Percentiles rank a stretch among this genome's conserved stretches.
These are phyloP conservation scores for Teratosphaeria viscida DNA, from an alignment of 2,329 filamentous ascomycete species.

Conservation along the genomic window DNA sequence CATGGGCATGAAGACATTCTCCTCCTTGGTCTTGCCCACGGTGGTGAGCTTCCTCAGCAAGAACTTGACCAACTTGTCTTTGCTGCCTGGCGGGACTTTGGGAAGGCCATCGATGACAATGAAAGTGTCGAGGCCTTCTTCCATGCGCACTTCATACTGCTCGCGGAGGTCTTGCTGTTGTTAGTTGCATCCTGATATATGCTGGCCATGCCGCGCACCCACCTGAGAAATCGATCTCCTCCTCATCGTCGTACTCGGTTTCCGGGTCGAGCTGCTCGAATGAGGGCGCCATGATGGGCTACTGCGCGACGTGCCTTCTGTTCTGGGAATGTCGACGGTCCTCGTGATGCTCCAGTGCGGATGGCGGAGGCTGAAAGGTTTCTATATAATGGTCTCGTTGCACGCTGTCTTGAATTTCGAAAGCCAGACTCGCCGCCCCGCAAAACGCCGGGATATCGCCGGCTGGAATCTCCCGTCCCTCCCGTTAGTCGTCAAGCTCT, in stretches of 20 bases:
- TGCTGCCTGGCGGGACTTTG: conserved; percentile 77
- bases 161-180: conserved; percentile 63
- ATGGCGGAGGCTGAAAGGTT: neutral
- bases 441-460: neutral
- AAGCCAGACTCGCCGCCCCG: neutral
- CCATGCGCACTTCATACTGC: conserved; percentile 89
- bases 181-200: conserved; percentile 2
- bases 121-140: conserved; percentile 92
- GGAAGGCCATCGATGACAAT: conserved; percentile 93
- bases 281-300: conserved; percentile 71
- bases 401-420: neutral
- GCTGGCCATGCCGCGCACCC: conserved; percentile 13
- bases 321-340: neutral
- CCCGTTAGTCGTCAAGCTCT: too few relatives aligned
- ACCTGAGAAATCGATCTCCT: conserved; percentile 84
- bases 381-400: neutral
- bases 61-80: conserved; percentile 92
- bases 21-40: conserved; percentile 75
- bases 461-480: neutral
- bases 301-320: neutral
- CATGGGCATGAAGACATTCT: conserved; percentile 88
- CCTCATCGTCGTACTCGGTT: conserved; percentile 74
- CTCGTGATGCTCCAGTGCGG: neutral
- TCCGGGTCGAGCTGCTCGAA: conserved; percentile 84
- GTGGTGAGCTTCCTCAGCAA: conserved; percentile 83